Evolutionary conservation across 768 basidiomycete genomes (phyloP), one percentile per base, ranked within the genome.

Genomic region (Suillus luteus): DNA sequence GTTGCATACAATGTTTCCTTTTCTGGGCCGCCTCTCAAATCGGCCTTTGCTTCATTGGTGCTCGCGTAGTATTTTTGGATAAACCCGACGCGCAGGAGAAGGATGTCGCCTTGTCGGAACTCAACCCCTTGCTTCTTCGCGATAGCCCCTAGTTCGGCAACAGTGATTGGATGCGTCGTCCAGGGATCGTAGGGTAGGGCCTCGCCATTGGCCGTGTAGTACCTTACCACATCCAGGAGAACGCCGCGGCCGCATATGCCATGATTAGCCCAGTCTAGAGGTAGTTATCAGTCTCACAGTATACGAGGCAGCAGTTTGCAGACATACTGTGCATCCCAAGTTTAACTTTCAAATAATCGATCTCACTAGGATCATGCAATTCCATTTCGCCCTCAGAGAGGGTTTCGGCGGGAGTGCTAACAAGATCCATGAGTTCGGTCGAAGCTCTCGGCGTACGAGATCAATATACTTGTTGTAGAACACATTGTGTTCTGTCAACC

Each of bases 221-320:
- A 83, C 12, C 78, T 72, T 61, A 89, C 85, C 40, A 89, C 73
- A 74, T 91, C 88, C 40, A 90, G 80, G 24, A 90, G 74, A 55
- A 90, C 85, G 22, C 87, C 89, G 2, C 89, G 83, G 1, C 88
- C 87, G 60, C 86, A 86, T 49, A 89, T 88, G 1, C 89, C 88
- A 68, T 89, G 89, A 22, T 80, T 81, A 1, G 89, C 85, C 88
- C 87, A 90, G 69, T 89, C 89, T 89, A 52, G 24, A 15, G 22
- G 46, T 43, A 49, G 41, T 7, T 11, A 59, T 61, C 22, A 59
- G 48, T 59, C 31, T 31, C 22, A 17, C 4, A 5, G 14, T 19
- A 24, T 14, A 17, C 3, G n/a, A 27, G 24, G 5, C 33, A 51
- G 60, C 12, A 15, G 31, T 19, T 19, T 41, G 19, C 59, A 51